Evolutionary conservation across 148 eudicot genomes (phyloP).

Genomic region (Euryodendron excelsum): DNA sequence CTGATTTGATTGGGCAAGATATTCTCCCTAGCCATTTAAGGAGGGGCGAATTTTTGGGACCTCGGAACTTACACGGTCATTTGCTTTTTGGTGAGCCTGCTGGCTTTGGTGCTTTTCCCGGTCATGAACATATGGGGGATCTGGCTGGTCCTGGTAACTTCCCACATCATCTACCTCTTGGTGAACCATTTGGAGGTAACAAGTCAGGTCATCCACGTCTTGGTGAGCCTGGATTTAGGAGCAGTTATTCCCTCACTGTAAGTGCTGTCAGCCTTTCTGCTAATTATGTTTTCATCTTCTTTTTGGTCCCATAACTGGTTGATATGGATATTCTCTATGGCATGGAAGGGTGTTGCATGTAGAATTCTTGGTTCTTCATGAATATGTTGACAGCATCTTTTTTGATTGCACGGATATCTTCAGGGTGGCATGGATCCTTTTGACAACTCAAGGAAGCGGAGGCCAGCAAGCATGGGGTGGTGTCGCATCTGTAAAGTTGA

Average conservation of each 20-base stretch:
- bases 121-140: constrained; percentile 51
- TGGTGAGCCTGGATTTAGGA: constrained; percentile 70
- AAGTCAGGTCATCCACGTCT: constrained; percentile 42
- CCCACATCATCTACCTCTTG: constrained; percentile 41
- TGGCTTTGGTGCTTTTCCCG: constrained; percentile 48
- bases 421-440: constrained; percentile 67
- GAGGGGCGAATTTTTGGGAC: constrained; percentile 52
- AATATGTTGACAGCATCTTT: constrained; percentile 5
- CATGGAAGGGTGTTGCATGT: no score
- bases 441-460: constrained; percentile 60
- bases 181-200: constrained; percentile 57
- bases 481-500: constrained; percentile 88
- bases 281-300: not conserved
- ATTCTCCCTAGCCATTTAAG: constrained; percentile 37
- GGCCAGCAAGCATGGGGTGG: constrained; percentile 59
- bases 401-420: constrained; percentile 17
- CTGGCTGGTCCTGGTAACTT: constrained; percentile 50
- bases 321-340: not conserved
- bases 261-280: constrained; percentile 23
- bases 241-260: constrained; percentile 54
- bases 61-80: constrained; percentile 32
- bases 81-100: constrained; percentile 38
- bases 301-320: not conserved
- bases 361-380: not conserved
- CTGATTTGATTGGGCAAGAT: constrained; percentile 42